Evolutionary conservation across 345 rosid species (phyloP).

Genomic region (Ceriops tagal): DNA sequence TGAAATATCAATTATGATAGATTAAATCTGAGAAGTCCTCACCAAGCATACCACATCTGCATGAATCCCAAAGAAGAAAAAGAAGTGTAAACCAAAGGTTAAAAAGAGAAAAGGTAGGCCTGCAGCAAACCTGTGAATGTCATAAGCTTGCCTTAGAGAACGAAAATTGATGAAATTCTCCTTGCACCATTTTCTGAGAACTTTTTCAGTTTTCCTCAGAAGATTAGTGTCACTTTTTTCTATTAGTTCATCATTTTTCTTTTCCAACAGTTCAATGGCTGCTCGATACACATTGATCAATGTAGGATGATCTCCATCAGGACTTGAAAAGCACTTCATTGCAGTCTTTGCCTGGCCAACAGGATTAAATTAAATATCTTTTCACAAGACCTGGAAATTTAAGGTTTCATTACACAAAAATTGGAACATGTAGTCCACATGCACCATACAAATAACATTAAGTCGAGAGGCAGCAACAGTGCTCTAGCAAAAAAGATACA

Average conservation of each 20-base stretch:
- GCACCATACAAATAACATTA: not conserved
- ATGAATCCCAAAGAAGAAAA: not conserved
- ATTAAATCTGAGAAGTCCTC: not conserved
- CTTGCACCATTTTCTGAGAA: slow-evolving; percentile 83
- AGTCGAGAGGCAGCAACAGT: not conserved
- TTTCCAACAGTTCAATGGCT: slow-evolving; percentile 59
- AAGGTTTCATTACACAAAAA: not conserved
- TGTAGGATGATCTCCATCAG: slow-evolving; percentile 90
- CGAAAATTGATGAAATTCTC: slow-evolving; percentile 74
- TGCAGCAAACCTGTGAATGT: slow-evolving; percentile 56
- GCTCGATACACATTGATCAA: slow-evolving; percentile 75
- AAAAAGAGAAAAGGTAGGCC: slow-evolving; percentile 2
- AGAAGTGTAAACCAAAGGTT: not conserved
- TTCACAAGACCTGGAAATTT: not conserved
- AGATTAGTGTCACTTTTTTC: slow-evolving; percentile 33
- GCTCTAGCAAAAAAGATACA: not conserved
- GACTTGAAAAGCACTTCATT: slow-evolving; percentile 71
- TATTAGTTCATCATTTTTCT: slow-evolving; percentile 39
- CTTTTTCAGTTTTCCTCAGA: slow-evolving; percentile 35
- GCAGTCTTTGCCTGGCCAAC: slow-evolving; percentile 63
- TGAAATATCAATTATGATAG: not conserved
- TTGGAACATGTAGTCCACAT: not conserved
- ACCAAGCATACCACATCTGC: not conserved
- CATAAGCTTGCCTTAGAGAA: slow-evolving; percentile 77
- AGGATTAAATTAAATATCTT: slow-evolving; percentile 7